Evolutionary conservation across 371 early-diverging fungal species (phyloP).

Genomic region (Mortierella sp.): DNA sequence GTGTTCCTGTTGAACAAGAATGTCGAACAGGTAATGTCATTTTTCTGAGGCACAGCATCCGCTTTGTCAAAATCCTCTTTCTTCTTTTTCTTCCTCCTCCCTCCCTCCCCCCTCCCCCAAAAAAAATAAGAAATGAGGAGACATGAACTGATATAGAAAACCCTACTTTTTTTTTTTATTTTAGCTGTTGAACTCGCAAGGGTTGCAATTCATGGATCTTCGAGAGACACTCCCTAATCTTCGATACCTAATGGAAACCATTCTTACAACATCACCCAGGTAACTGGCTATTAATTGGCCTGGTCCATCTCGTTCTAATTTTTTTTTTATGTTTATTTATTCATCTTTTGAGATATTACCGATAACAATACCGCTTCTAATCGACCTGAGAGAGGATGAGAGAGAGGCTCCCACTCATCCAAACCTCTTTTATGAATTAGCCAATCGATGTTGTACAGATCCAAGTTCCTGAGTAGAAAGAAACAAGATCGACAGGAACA

Average conservation of each 20-base stretch:
- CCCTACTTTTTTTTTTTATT: not conserved
- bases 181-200: slow-evolving; percentile 80
- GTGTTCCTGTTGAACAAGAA: slow-evolving; percentile 89
- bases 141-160: not conserved
- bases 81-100: not conserved
- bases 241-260: slow-evolving; percentile 69
- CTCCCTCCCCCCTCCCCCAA: not conserved
- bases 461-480: slow-evolving; percentile 27
- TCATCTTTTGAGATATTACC: no score
- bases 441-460: slow-evolving; percentile 42
- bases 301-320: slow-evolving; percentile 1
- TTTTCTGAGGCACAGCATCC: not conserved
- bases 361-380: no score
- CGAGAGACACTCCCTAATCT: slow-evolving; percentile 85
- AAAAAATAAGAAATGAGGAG: not conserved
- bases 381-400: not conserved
- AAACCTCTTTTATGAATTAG: slow-evolving; percentile 13
- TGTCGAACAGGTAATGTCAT: slow-evolving; percentile 76
- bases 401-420: no score
- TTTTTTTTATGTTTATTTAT: slow-evolving; percentile 4
- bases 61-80: not conserved
- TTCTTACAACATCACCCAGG: slow-evolving; percentile 63
- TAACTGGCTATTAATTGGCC: slow-evolving; percentile 12
- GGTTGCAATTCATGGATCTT: slow-evolving; percentile 76
- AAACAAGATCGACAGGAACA: slow-evolving; percentile 13